These are phyloP conservation scores for Pseudopyrenochaeta lycopersici DNA, from an alignment of 2,329 filamentous ascomycete species.

Conservation along the genomic window DNA sequence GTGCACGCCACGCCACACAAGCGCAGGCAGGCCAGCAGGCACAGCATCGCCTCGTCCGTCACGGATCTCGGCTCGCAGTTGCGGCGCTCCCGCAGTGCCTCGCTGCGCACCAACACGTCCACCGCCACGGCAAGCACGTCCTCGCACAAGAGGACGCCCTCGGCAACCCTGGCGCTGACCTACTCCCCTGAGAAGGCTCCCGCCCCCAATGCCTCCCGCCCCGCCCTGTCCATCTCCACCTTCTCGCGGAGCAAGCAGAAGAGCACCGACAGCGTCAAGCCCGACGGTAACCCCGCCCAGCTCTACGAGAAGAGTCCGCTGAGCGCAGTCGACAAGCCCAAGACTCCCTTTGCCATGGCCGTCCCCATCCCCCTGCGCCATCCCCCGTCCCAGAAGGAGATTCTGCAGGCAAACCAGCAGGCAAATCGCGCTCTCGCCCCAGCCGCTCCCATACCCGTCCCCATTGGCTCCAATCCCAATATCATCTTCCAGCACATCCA, in stretches of 20 bases:
- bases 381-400: slow-evolving; percentile 39
- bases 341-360: slow-evolving; percentile 45
- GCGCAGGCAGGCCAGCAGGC: slow-evolving; percentile 37
- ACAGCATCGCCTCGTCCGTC: slow-evolving; percentile 47
- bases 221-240: slow-evolving; percentile 50
- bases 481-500: slow-evolving; percentile 75
- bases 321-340: slow-evolving; percentile 45
- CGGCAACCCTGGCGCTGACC: slow-evolving; percentile 46
- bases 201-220: slow-evolving; percentile 34
- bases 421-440: slow-evolving; percentile 35
- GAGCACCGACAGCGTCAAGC: slow-evolving; percentile 45
- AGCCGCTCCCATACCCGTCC: slow-evolving; percentile 39
- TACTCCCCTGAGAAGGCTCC: slow-evolving; percentile 47
- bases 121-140: slow-evolving; percentile 26
- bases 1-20: slow-evolving; percentile 35
- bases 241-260: slow-evolving; percentile 48
- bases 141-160: slow-evolving; percentile 46
- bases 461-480: slow-evolving; percentile 58
- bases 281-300: slow-evolving; percentile 19
- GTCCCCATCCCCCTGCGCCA: slow-evolving; percentile 36
- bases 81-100: slow-evolving; percentile 50
- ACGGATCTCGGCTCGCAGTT: slow-evolving; percentile 51
- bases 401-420: slow-evolving; percentile 29
- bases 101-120: slow-evolving; percentile 51
- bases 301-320: slow-evolving; percentile 43